phyloP scores from a whole-genome alignment of 192 early-diverging fungal species.

The Umbelopsis ramanniana region DNA sequence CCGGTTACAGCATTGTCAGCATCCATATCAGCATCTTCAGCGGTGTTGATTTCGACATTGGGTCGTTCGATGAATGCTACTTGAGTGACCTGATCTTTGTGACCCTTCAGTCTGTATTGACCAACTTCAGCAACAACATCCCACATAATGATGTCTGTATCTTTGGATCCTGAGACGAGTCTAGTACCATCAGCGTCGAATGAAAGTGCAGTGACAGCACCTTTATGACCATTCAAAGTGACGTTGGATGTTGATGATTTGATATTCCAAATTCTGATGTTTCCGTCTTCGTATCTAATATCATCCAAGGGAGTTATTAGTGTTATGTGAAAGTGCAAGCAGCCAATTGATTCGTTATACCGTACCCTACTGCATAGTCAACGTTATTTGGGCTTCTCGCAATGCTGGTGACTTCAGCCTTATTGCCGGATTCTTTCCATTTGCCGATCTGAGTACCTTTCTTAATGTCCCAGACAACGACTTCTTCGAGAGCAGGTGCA shows the following conservation, averaged over 20 bases:
- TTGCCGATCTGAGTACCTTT: conserved; percentile 73
- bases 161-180: conserved; percentile 88
- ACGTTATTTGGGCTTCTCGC: conserved; percentile 67
- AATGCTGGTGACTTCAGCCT: conserved; percentile 86
- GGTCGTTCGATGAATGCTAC: conserved; percentile 61
- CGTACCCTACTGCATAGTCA: conserved; percentile 85
- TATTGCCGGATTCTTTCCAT: conserved; percentile 85
- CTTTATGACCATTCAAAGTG: conserved; percentile 91
- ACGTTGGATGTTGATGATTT: conserved; percentile 57
- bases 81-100: conserved; percentile 93
- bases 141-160: conserved; percentile 97
- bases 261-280: conserved; percentile 88
- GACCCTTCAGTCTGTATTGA: conserved; percentile 86
- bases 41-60: not conserved
- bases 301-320: not conserved
- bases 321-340: not conserved
- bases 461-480: conserved; percentile 85
- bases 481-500: conserved; percentile 82
- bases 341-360: not conserved
- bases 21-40: conserved; percentile 5
- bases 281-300: conserved; percentile 82
- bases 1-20: conserved; percentile 37
- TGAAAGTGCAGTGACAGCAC: conserved; percentile 80
- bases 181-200: conserved; percentile 82
- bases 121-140: conserved; percentile 92